Percentiles rank a stretch among this genome's conserved stretches.
phyloP scores from a whole-genome alignment of 1,284 basidiomycete species.

The Microbotryum intermedium region DNA sequence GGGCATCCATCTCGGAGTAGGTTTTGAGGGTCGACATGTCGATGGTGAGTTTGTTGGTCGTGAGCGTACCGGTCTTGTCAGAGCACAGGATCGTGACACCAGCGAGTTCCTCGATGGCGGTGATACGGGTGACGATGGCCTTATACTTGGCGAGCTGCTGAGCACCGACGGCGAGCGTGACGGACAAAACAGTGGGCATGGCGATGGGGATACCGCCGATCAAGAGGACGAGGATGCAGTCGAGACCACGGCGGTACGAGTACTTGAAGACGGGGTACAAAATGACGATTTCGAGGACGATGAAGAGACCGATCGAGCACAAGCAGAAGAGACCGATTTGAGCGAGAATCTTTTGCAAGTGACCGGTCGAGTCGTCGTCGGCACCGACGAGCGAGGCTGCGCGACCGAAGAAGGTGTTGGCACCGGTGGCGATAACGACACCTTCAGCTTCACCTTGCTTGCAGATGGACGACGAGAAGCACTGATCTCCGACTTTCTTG shows the following conservation, averaged over 20 bases:
- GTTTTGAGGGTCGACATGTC: conserved; percentile 86
- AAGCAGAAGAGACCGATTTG: conserved; percentile 95
- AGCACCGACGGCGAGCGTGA: conserved; percentile 94
- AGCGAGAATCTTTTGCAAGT: conserved; percentile 90
- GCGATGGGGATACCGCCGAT: conserved; percentile 98
- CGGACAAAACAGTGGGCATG: conserved; percentile 93
- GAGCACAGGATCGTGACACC: conserved; percentile 96
- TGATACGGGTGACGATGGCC: conserved; percentile 96
- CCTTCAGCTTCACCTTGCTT: conserved; percentile 97
- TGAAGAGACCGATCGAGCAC: conserved; percentile 57
- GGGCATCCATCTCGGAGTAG: conserved; percentile 77
- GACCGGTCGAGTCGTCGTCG: conserved; percentile 91
- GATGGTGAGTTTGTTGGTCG: conserved; percentile 98
- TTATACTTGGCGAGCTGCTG: conserved; percentile 98
- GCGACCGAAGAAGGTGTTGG: conserved; percentile 47
- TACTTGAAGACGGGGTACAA: conserved; percentile 56
- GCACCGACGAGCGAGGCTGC: conserved; percentile 90
- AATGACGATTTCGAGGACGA: conserved; percentile 65
- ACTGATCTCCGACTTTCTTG: conserved; percentile 89
- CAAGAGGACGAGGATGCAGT: conserved; percentile 93
- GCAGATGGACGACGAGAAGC: conserved; percentile 92
- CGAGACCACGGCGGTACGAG: conserved; percentile 83
- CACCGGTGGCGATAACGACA: conserved; percentile 90
- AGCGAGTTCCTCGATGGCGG: conserved; percentile 91
- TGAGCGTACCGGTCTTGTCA: conserved; percentile 94